A percentile compares a stretch with the other conserved stretches of the same genome.
These are phyloP conservation scores for Breynia disticha DNA, from an alignment of 441 rosid genomes.

Conservation along the genomic window DNA sequence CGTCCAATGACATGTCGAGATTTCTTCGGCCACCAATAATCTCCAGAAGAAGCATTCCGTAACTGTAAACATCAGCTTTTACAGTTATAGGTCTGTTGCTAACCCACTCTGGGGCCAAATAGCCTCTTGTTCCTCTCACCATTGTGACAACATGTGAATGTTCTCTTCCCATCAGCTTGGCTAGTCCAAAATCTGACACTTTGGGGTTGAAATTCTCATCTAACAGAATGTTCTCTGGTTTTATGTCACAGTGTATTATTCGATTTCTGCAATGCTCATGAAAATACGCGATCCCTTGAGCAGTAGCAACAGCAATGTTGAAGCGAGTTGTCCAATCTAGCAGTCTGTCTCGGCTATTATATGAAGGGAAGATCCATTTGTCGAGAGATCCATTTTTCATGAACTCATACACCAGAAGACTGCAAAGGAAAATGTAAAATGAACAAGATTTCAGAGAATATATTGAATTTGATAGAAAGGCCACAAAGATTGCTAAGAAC, in stretches of 20 bases:
- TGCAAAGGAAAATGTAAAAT: constrained; percentile 11
- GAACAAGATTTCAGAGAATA: too few species aligned
- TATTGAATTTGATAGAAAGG: neutral
- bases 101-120: constrained; percentile 91
- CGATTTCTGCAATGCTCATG: constrained; percentile 89
- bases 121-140: constrained; percentile 93
- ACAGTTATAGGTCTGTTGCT: constrained; percentile 85
- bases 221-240: constrained; percentile 75
- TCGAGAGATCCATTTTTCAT: constrained; percentile 86
- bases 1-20: constrained; percentile 67
- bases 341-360: constrained; percentile 18
- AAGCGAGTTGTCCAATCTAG: constrained; percentile 76
- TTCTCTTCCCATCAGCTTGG: constrained; percentile 88
- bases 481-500: neutral
- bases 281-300: constrained; percentile 82
- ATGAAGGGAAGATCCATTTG: constrained; percentile 78
- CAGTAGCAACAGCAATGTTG: constrained; percentile 55
- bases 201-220: constrained; percentile 76
- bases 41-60: constrained; percentile 88
- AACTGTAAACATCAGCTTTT: constrained; percentile 89
- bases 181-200: constrained; percentile 83
- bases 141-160: constrained; percentile 84
- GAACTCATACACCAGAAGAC: constrained; percentile 80
- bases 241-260: constrained; percentile 85
- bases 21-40: constrained; percentile 87